These are phyloP conservation scores for Trichoderma gracile DNA, from an alignment of 2,329 filamentous ascomycete species.

Conservation along the genomic window DNA sequence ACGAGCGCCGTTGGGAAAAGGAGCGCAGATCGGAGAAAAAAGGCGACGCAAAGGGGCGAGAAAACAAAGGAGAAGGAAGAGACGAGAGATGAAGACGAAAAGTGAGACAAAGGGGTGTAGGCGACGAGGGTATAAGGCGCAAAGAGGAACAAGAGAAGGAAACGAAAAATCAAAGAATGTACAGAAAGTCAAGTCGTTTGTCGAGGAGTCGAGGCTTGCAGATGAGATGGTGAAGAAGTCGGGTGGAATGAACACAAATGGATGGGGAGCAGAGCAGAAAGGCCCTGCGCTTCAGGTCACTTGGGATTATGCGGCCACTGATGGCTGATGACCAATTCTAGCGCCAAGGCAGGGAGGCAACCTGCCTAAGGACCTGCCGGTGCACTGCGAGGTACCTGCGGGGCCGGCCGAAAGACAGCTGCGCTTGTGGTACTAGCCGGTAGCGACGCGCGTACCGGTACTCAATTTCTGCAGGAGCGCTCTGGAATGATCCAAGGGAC, in stretches of 20 bases:
- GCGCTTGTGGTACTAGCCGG: background rate
- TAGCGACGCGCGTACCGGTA: background rate
- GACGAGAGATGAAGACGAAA: background rate
- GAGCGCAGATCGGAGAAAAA: conserved; percentile 9
- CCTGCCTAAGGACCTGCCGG: conserved; percentile 18
- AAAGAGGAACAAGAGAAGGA: background rate
- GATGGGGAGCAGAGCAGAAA: background rate
- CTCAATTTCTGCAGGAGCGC: background rate
- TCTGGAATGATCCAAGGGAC: conserved; percentile 23
- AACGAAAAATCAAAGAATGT: background rate
- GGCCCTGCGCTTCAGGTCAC: background rate
- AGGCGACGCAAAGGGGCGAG: background rate
- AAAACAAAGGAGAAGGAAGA: background rate
- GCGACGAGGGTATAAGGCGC: background rate
- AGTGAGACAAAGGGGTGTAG: background rate
- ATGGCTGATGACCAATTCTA: conserved; percentile 24
- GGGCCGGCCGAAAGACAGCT: background rate
- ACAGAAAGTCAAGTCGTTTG: background rate
- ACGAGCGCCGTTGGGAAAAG: conserved; percentile 16
- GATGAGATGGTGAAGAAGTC: conserved; percentile 11
- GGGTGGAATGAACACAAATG: conserved; percentile 2
- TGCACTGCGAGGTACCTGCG: conserved; percentile 9
- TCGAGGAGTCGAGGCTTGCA: conserved; percentile 3
- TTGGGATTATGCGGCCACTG: conserved; percentile 23
- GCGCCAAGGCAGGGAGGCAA: conserved; percentile 1